Evolutionary conservation across 768 basidiomycete genomes (phyloP).

Genomic region (Tylopilus sp.): DNA sequence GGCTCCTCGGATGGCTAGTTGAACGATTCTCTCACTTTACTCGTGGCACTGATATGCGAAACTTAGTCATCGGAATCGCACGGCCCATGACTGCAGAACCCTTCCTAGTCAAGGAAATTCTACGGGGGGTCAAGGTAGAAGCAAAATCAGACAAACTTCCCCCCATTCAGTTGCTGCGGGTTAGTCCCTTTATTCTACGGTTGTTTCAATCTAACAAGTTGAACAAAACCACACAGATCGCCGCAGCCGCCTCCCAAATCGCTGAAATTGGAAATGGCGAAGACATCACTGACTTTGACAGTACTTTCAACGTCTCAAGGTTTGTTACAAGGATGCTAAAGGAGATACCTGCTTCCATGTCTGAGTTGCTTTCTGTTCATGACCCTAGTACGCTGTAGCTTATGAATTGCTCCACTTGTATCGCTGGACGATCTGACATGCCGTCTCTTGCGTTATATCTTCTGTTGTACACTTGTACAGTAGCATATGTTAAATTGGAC

Average conservation of each 20-base stretch:
- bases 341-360: conserved; percentile 31
- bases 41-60: not conserved
- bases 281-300: conserved; percentile 31
- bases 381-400: not conserved
- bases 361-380: conserved; percentile 25
- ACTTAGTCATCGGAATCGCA: conserved; percentile 28
- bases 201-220: not conserved
- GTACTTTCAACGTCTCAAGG: conserved; percentile 29
- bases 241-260: conserved; percentile 29
- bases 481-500: not conserved
- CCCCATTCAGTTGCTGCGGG: conserved; percentile 34
- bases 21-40: not conserved
- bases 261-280: conserved; percentile 34
- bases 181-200: conserved; percentile 7
- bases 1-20: conserved; percentile 28
- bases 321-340: conserved; percentile 30
- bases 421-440: not conserved
- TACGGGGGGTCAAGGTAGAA: conserved; percentile 20
- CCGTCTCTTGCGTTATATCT: not conserved
- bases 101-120: conserved; percentile 26
- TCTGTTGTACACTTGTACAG: conserved; percentile 10
- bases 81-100: conserved; percentile 32
- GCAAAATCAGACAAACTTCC: conserved; percentile 32
- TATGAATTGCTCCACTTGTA: not conserved
- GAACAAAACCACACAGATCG: conserved; percentile 19